Evolutionary conservation across 164 flowering plant species (phyloP).

Genomic region (Piper betle): DNA sequence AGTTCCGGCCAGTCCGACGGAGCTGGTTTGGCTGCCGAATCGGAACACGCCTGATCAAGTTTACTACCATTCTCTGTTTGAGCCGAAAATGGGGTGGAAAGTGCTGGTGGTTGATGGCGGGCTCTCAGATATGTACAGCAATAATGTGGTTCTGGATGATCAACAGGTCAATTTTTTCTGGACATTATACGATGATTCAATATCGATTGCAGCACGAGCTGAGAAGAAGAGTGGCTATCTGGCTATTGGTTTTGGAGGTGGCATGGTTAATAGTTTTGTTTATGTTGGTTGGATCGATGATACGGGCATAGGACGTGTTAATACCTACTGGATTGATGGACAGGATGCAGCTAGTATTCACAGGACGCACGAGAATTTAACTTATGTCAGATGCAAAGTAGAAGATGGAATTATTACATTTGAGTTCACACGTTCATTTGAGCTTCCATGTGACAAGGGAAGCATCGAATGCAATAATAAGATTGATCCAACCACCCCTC

Average conservation of each 20-base stretch:
- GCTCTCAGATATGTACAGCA: conserved; percentile 86
- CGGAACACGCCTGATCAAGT: conserved; percentile 92
- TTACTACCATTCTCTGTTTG: conserved; percentile 67
- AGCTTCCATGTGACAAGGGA: conserved; percentile 40
- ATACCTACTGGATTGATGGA: conserved; percentile 84
- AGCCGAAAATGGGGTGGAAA: conserved; percentile 92
- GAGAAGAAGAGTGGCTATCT: conserved; percentile 94
- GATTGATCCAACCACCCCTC: conserved; percentile 79
- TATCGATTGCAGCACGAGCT: conserved; percentile 80
- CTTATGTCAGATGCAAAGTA: conserved; percentile 73
- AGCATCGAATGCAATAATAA: conserved; percentile 72
- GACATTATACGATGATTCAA: conserved; percentile 55
- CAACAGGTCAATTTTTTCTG: conserved; percentile 93
- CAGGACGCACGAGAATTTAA: conserved; percentile 78
- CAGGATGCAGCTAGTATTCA: conserved; percentile 58
- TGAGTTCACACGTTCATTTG: conserved; percentile 81
- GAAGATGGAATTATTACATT: conserved; percentile 87
- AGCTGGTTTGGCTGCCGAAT: conserved; percentile 74
- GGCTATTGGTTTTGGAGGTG: conserved; percentile 85
- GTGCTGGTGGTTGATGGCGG: conserved; percentile 98
- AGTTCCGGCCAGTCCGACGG: conserved; percentile 75
- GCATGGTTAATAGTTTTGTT: conserved; percentile 81
- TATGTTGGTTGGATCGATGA: conserved; percentile 91
- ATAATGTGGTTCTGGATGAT: conserved; percentile 83
- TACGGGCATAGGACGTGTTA: conserved; percentile 57